A percentile compares a stretch with the other conserved stretches of the same genome.
These are phyloP conservation scores for Saccharum spontaneum DNA, from an alignment of 176 grass and related monocot genomes.

Conservation along the genomic window DNA sequence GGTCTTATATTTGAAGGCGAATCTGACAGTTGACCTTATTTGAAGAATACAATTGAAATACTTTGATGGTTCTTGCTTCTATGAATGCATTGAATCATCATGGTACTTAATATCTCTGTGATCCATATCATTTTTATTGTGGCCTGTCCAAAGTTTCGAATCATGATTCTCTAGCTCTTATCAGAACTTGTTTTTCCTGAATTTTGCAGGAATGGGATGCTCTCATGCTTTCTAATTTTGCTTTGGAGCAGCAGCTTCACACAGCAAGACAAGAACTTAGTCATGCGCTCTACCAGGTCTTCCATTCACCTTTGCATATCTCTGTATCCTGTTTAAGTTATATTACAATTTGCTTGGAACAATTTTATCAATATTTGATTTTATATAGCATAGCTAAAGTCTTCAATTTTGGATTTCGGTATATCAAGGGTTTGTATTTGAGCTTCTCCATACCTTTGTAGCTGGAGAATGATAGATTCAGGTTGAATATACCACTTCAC, in stretches of 20 bases:
- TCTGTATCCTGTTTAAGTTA: background rate
- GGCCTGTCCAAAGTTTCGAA: background rate
- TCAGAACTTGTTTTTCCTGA: slow-evolving; percentile 17
- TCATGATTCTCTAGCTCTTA: slow-evolving; percentile 25
- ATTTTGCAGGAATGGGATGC: slow-evolving; percentile 91
- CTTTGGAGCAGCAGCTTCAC: slow-evolving; percentile 96
- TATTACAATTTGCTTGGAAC: slow-evolving; percentile 1
- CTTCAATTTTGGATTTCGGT: background rate
- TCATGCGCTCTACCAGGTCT: slow-evolving; percentile 97
- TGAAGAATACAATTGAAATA: background rate
- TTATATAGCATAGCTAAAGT: background rate
- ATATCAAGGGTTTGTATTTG: background rate
- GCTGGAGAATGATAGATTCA: background rate
- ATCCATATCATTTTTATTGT: background rate
- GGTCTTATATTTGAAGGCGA: background rate
- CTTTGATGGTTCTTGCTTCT: background rate
- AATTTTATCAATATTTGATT: background rate
- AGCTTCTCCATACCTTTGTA: background rate
- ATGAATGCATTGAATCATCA: background rate
- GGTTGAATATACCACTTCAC: background rate
- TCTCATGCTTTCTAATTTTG: slow-evolving; percentile 93
- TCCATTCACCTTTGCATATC: slow-evolving; percentile 18
- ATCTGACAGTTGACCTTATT: background rate
- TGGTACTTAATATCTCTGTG: background rate
- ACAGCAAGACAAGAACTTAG: slow-evolving; percentile 97